Percentiles rank a stretch among this genome's conserved stretches.
Conservation (phyloP, 176 grass and related monocot genomes). For the Oryza rufipogon region DNA sequence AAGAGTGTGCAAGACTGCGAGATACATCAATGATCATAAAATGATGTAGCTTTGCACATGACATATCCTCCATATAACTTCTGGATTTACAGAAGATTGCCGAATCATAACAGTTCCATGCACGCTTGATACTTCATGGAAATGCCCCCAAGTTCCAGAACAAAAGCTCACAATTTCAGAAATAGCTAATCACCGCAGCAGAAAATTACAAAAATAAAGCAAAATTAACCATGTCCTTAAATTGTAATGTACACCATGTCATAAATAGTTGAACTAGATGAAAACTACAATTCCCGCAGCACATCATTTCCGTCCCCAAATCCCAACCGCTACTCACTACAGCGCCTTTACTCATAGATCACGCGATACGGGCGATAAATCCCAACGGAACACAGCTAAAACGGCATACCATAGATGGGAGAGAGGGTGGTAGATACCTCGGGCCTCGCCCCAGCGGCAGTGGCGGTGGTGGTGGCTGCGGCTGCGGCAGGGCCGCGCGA, state of each 20-base stretch:
- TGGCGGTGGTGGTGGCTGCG: background rate
- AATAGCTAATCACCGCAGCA: background rate
- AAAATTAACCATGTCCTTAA: background rate
- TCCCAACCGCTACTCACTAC: background rate
- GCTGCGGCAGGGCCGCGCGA: conserved; percentile 12
- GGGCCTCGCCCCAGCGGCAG: conserved; percentile 33
- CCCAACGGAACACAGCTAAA: background rate
- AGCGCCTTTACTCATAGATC: conserved; percentile 26
- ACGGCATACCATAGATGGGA: background rate
- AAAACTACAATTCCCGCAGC: background rate
- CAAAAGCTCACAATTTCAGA: background rate
- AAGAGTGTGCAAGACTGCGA: background rate
- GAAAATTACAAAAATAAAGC: background rate
- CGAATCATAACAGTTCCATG: background rate
- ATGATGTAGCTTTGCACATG: background rate
- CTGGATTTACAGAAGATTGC: background rate
- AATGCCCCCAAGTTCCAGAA: conserved; percentile 6
- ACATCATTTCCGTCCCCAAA: background rate
- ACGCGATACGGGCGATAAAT: background rate
- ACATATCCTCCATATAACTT: background rate
- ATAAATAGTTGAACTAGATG: conserved; percentile 23
- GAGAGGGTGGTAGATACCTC: conserved; percentile 48
- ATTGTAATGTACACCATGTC: background rate
- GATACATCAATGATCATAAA: background rate
- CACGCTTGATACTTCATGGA: background rate